Conservation (phyloP, 2,329 filamentous ascomycete genomes). For the Neofusicoccum ribis region DNA sequence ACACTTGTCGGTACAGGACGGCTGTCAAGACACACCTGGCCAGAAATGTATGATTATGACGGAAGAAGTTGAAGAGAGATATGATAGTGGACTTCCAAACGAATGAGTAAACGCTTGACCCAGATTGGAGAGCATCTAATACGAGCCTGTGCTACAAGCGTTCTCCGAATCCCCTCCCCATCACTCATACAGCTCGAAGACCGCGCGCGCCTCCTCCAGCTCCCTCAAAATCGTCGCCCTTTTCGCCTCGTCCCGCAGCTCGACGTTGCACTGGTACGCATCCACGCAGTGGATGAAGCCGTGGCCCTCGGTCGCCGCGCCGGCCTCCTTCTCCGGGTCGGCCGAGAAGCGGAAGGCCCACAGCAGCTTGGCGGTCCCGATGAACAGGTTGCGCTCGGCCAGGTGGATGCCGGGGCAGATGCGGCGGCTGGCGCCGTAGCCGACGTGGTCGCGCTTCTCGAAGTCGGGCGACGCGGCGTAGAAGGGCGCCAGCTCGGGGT, state of each 20-base stretch:
- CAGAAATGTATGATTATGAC: no score
- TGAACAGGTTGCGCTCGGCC: slow-evolving; percentile 16
- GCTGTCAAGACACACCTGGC: no score
- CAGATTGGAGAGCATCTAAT: no score
- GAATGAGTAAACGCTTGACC: no score
- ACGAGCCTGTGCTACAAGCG: no score
- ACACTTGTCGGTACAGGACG: no score
- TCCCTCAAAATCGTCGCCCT: background rate
- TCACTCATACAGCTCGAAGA: background rate
- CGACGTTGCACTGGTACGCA: background rate
- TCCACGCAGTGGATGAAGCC: background rate
- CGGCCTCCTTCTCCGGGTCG: background rate
- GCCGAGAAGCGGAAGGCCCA: slow-evolving; percentile 16
- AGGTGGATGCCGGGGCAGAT: slow-evolving; percentile 18
- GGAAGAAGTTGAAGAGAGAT: no score
- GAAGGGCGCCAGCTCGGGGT: slow-evolving; percentile 16
- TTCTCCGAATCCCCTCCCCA: no score
- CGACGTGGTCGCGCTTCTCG: slow-evolving; percentile 34
- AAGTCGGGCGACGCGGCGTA: slow-evolving; percentile 26
- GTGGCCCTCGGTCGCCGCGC: background rate
- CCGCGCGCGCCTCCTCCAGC: background rate
- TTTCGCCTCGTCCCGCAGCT: background rate
- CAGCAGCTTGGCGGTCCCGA: slow-evolving; percentile 13
- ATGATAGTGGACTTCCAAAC: no score
- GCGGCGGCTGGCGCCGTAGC: slow-evolving; percentile 31